These are phyloP conservation scores for Noccaea bulbosa DNA, from an alignment of 345 rosid genomes.

Conservation along the genomic window DNA sequence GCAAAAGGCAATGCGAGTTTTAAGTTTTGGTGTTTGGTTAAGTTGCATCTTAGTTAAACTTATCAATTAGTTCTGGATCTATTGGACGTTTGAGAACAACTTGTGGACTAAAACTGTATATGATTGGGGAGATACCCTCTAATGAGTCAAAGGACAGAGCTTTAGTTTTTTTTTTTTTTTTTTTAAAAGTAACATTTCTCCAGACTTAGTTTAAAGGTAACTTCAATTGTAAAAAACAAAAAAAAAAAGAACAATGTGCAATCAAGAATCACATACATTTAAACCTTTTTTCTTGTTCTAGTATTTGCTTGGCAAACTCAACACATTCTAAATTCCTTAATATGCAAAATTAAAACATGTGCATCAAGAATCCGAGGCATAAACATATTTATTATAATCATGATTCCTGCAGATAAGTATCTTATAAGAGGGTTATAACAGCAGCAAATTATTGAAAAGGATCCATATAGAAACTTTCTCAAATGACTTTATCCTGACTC, in stretches of 20 bases:
- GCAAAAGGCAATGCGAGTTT: background rate
- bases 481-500: background rate
- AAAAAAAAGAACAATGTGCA: no score
- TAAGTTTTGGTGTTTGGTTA: background rate
- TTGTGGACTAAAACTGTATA: no score
- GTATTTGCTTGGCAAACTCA: background rate
- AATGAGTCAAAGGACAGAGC: no score
- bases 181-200: no score
- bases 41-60: background rate
- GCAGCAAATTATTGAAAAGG: constrained; percentile 13
- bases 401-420: constrained; percentile 36
- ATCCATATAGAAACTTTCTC: constrained; percentile 20
- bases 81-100: background rate
- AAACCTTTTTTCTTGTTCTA: no score
- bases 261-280: no score
- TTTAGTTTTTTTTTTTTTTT: no score
- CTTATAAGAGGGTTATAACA: constrained; percentile 29
- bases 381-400: constrained; percentile 12
- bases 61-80: background rate
- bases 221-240: no score
- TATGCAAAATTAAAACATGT: background rate
- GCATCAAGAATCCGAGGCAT: constrained; percentile 18
- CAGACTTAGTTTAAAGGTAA: no score
- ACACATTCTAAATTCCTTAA: constrained; percentile 2
- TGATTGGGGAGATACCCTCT: no score